Evolutionary conservation across 1,284 basidiomycete species (phyloP).

Genomic region (Leccinum solheimii): DNA sequence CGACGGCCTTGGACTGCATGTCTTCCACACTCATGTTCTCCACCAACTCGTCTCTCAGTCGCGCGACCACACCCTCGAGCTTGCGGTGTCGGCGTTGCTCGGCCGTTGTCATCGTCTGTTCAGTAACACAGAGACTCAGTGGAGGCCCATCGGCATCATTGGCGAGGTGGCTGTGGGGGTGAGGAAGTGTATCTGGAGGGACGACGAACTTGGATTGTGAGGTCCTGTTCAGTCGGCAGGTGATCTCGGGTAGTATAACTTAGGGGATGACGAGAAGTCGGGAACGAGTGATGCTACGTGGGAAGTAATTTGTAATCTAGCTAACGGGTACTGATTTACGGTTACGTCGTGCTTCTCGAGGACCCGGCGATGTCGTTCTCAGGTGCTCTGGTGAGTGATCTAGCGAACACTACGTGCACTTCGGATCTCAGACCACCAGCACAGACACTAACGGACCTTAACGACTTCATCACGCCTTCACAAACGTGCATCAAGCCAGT

Average conservation of each 20-base stretch:
- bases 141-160: background rate
- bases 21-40: conserved; percentile 49
- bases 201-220: background rate
- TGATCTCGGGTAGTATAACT: too few relatives aligned
- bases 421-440: background rate
- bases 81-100: conserved; percentile 24
- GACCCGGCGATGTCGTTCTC: conserved; percentile 76
- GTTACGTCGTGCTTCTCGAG: background rate
- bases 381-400: conserved; percentile 74
- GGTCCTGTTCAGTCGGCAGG: background rate
- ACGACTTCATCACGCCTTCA: conserved; percentile 97
- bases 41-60: conserved; percentile 38
- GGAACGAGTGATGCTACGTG: background rate
- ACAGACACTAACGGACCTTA: conserved; percentile 90
- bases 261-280: too few relatives aligned
- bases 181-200: background rate
- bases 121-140: background rate
- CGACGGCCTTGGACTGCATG: conserved; percentile 63
- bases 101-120: conserved; percentile 5
- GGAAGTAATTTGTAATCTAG: background rate
- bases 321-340: background rate
- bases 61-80: conserved; percentile 33
- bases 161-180: background rate
- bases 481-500: conserved; percentile 99
- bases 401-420: background rate